Evolutionary conservation across 208 protist genomes (phyloP).

Genomic region (Crithidia brevicula): DNA sequence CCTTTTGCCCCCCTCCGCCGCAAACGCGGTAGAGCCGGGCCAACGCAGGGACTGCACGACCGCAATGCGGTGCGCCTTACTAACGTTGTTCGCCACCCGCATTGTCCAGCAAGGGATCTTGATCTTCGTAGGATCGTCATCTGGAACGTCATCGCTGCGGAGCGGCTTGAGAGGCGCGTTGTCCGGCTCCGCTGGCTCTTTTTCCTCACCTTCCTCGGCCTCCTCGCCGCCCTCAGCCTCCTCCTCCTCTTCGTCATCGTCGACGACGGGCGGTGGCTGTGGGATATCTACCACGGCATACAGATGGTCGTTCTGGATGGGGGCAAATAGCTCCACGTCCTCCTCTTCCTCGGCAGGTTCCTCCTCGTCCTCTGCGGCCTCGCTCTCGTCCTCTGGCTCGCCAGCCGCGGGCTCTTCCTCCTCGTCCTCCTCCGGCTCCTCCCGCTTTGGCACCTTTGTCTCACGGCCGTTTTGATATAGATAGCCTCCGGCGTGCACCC

Average conservation of each 20-base stretch:
- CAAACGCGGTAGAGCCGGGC: slow-evolving; percentile 88
- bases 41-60: slow-evolving; percentile 88
- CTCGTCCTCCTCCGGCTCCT: slow-evolving; percentile 78
- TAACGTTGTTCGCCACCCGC: slow-evolving; percentile 80
- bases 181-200: slow-evolving; percentile 59
- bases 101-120: slow-evolving; percentile 86
- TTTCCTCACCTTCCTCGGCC: slow-evolving; percentile 40
- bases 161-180: slow-evolving; percentile 82
- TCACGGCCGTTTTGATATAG: slow-evolving; percentile 90
- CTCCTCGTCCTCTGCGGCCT: slow-evolving; percentile 64
- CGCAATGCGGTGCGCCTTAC: slow-evolving; percentile 83
- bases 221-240: slow-evolving; percentile 45
- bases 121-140: slow-evolving; percentile 87
- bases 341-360: slow-evolving; percentile 76
- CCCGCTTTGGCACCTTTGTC: slow-evolving; percentile 88
- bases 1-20: slow-evolving; percentile 69
- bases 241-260: slow-evolving; percentile 85
- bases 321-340: slow-evolving; percentile 86
- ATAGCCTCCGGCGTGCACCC: slow-evolving; percentile 85
- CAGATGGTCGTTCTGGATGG: slow-evolving; percentile 78
- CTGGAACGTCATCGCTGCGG: slow-evolving; percentile 79
- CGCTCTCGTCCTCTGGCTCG: slow-evolving; percentile 64
- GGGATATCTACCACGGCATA: slow-evolving; percentile 88
- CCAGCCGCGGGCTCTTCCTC: slow-evolving; percentile 61
- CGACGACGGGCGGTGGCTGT: slow-evolving; percentile 74